Evolutionary conservation across 2,329 filamentous ascomycete species (phyloP).

Genomic region (Aureobasidium pullulans): DNA sequence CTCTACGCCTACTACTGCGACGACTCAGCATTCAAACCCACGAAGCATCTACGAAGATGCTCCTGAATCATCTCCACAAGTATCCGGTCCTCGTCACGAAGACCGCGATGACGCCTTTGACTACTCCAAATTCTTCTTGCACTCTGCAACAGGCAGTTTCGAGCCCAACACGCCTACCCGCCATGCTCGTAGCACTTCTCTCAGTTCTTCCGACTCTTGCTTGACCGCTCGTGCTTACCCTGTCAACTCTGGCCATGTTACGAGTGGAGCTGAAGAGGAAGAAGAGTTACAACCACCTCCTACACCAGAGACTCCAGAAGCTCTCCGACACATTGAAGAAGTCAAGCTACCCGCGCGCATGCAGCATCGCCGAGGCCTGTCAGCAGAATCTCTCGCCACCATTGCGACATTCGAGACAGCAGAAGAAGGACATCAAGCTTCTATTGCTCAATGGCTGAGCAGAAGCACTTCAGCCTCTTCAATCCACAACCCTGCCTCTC

Average conservation of each 20-base stretch:
- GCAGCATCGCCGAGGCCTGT: slow-evolving; percentile 43
- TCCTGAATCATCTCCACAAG: slow-evolving; percentile 17
- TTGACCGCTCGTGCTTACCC: slow-evolving; percentile 4
- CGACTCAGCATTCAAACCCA: slow-evolving; percentile 16
- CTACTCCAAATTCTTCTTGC: slow-evolving; percentile 91
- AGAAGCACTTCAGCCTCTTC: neutral
- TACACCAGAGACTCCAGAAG: slow-evolving; percentile 26
- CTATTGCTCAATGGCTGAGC: slow-evolving; percentile 5
- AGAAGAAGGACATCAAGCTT: neutral
- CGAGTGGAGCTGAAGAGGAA: neutral
- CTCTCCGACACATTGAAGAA: slow-evolving; percentile 24
- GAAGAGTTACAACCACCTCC: neutral
- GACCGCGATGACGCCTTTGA: slow-evolving; percentile 93
- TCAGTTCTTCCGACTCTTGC: neutral
- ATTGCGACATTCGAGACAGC: slow-evolving; percentile 58
- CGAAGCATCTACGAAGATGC: slow-evolving; percentile 38
- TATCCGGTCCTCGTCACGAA: slow-evolving; percentile 56
- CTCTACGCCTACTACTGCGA: neutral
- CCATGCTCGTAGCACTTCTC: neutral
- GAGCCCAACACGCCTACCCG: slow-evolving; percentile 30
- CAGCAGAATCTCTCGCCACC: slow-evolving; percentile 54
- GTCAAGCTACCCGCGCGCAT: slow-evolving; percentile 17
- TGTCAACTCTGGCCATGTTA: neutral
- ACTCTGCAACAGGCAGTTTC: slow-evolving; percentile 80
- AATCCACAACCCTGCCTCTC: neutral